phyloP scores from a whole-genome alignment of 805 yeast genomes.

The Cyberlindnera samutprakarnensis region DNA sequence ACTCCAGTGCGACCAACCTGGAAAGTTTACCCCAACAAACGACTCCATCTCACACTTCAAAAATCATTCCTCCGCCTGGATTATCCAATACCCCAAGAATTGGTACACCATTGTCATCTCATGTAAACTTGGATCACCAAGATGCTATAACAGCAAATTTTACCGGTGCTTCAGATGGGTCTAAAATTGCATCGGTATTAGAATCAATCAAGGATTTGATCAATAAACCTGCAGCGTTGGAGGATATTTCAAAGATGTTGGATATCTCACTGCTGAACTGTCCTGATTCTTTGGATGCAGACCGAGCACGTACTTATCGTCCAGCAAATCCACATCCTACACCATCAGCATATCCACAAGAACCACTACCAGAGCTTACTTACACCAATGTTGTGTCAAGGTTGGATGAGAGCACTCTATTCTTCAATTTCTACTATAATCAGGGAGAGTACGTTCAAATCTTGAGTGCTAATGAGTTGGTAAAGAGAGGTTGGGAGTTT shows the following conservation, averaged over 20 bases:
- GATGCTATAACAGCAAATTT: constrained; percentile 10
- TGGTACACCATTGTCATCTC: neutral
- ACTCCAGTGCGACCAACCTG: constrained; percentile 7
- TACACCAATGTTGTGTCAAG: constrained; percentile 55
- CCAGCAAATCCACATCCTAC: constrained; percentile 86
- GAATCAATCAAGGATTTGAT: constrained; percentile 33
- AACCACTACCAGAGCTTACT: constrained; percentile 48
- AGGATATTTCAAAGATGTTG: constrained; percentile 47
- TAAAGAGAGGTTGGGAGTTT: constrained; percentile 75
- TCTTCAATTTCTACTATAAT: constrained; percentile 83
- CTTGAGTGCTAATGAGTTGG: constrained; percentile 74
- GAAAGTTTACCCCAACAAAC: constrained; percentile 4
- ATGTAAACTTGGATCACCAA: constrained; percentile 8
- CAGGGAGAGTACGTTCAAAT: constrained; percentile 67
- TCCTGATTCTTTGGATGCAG: constrained; percentile 91
- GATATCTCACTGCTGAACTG: constrained; percentile 80
- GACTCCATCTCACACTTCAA: constrained; percentile 1
- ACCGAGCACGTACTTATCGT: constrained; percentile 60
- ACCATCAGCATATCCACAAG: constrained; percentile 84
- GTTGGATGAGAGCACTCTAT: constrained; percentile 80
- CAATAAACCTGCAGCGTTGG: constrained; percentile 44
- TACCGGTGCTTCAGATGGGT: neutral
- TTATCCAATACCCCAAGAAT: neutral
- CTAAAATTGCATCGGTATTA: constrained; percentile 18
- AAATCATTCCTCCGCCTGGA: neutral